Conservation (phyloP, 345 rosid genomes). For the Populus simonii region DNA sequence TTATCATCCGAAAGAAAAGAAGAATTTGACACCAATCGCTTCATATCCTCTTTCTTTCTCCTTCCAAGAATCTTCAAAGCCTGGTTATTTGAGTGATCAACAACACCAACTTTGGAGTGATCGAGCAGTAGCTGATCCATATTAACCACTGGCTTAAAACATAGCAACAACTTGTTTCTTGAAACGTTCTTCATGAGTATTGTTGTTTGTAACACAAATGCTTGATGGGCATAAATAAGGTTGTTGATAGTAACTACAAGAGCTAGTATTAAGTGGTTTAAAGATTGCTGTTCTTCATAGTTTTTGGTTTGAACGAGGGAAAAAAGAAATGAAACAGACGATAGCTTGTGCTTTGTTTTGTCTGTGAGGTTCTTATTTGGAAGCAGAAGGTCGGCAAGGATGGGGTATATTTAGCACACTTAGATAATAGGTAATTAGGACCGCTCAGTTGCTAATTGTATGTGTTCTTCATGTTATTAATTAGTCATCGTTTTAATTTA, state of each 20-base stretch:
- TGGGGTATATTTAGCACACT: neutral
- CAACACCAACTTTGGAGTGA: conserved; percentile 2
- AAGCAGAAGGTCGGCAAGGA: neutral
- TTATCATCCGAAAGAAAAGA: neutral
- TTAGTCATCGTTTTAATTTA: too few species aligned
- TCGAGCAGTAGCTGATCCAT: conserved; percentile 30
- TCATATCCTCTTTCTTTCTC: neutral
- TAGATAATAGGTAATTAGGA: neutral
- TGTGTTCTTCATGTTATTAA: neutral
- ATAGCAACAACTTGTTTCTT: conserved; percentile 38
- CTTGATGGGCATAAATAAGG: neutral
- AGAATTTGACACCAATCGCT: neutral
- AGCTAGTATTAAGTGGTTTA: neutral
- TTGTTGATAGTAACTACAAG: neutral
- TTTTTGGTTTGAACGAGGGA: neutral
- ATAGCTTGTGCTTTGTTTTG: too few species aligned
- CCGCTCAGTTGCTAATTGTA: neutral
- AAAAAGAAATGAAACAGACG: neutral
- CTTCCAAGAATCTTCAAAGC: neutral
- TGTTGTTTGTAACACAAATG: neutral
- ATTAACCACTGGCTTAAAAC: conserved; percentile 44
- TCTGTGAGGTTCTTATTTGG: neutral
- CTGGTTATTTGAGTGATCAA: neutral
- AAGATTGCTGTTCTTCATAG: too few species aligned
- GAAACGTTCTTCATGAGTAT: conserved; percentile 27